These are phyloP conservation scores for Ceratocystis alfenasii DNA, from an alignment of 2,329 filamentous ascomycete species.

Conservation along the genomic window DNA sequence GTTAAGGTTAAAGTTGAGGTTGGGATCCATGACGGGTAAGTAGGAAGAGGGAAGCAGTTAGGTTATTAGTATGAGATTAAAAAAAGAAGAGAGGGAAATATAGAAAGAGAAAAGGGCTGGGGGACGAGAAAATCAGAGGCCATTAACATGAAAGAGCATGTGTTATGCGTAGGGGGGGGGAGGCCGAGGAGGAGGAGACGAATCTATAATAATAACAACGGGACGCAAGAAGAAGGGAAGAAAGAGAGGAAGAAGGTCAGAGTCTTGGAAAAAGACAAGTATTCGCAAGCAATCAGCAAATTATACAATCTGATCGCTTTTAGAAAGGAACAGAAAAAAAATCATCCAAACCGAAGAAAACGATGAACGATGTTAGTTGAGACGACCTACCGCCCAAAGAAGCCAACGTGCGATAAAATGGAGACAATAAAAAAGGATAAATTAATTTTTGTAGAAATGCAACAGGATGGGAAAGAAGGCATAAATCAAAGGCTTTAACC, in stretches of 20 bases:
- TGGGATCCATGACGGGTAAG: constrained; percentile 17
- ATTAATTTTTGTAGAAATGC: not conserved
- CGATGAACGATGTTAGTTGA: constrained; percentile 2
- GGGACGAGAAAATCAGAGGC: not conserved
- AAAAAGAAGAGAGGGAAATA: not conserved
- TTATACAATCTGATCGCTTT: too few relatives aligned
- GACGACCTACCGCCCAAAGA: not conserved
- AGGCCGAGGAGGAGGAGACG: not conserved
- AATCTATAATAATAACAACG: not conserved
- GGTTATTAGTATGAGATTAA: not conserved
- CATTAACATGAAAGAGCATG: not conserved
- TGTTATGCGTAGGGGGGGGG: not conserved
- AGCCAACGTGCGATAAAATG: not conserved
- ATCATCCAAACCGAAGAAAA: constrained; percentile 5
- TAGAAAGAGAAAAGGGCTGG: not conserved
- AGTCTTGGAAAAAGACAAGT: not conserved
- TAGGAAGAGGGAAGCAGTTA: not conserved
- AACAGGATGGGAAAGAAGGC: too few relatives aligned
- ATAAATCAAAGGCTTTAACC: too few relatives aligned
- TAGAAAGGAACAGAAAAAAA: not conserved
- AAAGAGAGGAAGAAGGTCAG: not conserved
- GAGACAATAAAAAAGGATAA: not conserved
- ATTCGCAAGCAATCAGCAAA: too few relatives aligned
- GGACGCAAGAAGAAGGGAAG: not conserved
- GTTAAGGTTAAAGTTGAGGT: constrained; percentile 14